Evolutionary conservation across 2,329 filamentous ascomycete genomes (phyloP).

Genomic region (Aspergillus novofumigatus): DNA sequence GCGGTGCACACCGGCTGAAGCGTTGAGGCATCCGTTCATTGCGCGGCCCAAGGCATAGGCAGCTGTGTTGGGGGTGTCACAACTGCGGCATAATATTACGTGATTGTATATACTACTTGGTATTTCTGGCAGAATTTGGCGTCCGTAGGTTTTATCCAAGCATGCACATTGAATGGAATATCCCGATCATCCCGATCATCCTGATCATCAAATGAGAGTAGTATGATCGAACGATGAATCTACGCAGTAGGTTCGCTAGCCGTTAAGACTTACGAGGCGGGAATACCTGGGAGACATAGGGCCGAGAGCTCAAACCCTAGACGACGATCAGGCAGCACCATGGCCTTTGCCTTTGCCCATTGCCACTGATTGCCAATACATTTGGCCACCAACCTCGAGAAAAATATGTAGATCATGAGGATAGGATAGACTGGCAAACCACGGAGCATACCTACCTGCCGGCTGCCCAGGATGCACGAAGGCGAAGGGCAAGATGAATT

Average conservation of each 20-base stretch:
- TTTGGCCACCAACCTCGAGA: background rate
- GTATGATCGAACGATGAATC: background rate
- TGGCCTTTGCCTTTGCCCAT: background rate
- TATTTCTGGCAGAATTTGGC: background rate
- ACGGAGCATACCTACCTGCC: background rate
- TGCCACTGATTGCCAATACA: background rate
- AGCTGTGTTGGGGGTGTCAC: background rate
- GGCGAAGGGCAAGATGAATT: too few species aligned
- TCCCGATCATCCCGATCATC: background rate
- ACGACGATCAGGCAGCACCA: background rate
- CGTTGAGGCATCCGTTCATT: slow-evolving; percentile 86
- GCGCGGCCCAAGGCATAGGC: slow-evolving; percentile 37
- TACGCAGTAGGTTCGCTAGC: background rate
- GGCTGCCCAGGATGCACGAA: too few species aligned
- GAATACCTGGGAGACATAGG: background rate
- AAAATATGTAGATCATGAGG: background rate
- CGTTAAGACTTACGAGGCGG: too few species aligned
- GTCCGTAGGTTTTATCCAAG: background rate
- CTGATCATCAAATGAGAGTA: background rate
- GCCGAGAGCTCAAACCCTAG: background rate
- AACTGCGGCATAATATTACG: slow-evolving; percentile 10
- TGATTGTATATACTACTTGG: slow-evolving; percentile 1
- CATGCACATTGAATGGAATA: background rate
- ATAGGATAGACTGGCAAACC: background rate
- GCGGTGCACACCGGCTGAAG: slow-evolving; percentile 79